Conservation (phyloP, 371 early-diverging fungal species). For the Parasitella parasitica region DNA sequence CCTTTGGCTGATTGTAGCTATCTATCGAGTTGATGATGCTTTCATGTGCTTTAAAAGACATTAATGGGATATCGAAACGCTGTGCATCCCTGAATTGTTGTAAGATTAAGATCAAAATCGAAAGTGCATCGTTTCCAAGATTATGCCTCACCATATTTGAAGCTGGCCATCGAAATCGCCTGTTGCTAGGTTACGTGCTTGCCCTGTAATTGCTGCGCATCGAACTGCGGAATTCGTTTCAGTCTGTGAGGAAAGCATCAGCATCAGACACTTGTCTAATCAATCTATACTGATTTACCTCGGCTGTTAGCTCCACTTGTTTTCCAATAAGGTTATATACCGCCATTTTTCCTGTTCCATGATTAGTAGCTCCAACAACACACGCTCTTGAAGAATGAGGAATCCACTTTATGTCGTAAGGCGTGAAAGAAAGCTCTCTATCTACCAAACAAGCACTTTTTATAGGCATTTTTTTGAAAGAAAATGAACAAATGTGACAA, state of each 20-base stretch:
- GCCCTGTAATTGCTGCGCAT: conserved; percentile 61
- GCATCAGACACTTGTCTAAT: too few relatives aligned
- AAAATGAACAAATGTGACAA: not conserved
- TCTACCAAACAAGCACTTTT: conserved; percentile 12
- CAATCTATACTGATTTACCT: conserved; percentile 31
- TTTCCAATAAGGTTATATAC: conserved; percentile 58
- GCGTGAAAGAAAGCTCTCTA: conserved; percentile 38
- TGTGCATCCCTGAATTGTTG: conserved; percentile 61
- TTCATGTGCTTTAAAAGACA: conserved; percentile 67
- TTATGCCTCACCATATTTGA: conserved; percentile 51
- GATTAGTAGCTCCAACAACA: conserved; percentile 66
- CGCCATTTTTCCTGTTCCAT: conserved; percentile 67
- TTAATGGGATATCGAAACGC: conserved; percentile 60
- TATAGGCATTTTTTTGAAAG: not conserved
- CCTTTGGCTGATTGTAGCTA: conserved; percentile 55
- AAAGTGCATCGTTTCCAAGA: not conserved
- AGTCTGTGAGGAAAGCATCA: conserved; percentile 16
- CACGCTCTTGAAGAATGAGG: conserved; percentile 71
- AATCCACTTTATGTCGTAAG: conserved; percentile 63
- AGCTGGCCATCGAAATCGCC: conserved; percentile 78
- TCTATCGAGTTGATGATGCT: conserved; percentile 77
- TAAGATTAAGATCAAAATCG: not conserved
- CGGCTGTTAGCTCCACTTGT: conserved; percentile 41
- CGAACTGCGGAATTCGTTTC: conserved; percentile 61
- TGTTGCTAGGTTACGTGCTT: conserved; percentile 63